These are phyloP conservation scores for Myrica gale DNA, from an alignment of 306 rosid species.

Conservation along the genomic window DNA sequence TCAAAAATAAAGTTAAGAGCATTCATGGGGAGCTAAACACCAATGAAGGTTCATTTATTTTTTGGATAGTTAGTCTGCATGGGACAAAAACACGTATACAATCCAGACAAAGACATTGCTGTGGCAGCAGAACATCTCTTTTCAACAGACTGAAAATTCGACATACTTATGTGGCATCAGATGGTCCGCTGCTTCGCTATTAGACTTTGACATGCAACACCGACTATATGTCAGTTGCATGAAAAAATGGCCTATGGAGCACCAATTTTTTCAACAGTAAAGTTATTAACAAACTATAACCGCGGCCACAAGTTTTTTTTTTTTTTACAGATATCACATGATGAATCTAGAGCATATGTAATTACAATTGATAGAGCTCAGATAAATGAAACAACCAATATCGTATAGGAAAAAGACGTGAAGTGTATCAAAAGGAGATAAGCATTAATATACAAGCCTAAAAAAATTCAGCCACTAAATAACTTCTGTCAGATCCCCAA, in stretches of 20 bases:
- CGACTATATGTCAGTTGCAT: not conserved
- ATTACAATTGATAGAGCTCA: not conserved
- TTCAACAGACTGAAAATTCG: not conserved
- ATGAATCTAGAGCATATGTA: not conserved
- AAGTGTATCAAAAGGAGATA: slow-evolving; percentile 1
- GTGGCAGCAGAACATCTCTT: not conserved
- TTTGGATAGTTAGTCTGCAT: not conserved
- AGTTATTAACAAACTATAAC: not conserved
- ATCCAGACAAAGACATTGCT: not conserved
- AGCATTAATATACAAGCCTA: not conserved
- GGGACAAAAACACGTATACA: too few species aligned
- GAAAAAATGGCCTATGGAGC: not conserved
- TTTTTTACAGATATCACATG: not conserved
- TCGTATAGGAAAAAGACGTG: not conserved
- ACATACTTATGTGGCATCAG: not conserved
- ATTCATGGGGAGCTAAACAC: not conserved
- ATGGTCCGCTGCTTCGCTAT: not conserved
- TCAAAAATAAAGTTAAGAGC: not conserved
- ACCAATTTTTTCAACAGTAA: not conserved
- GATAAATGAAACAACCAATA: not conserved
- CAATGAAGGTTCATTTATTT: not conserved
- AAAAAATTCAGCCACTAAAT: not conserved
- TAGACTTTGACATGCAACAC: not conserved
- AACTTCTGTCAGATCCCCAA: slow-evolving; percentile 5
- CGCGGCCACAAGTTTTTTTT: not conserved